Conservation (phyloP, 1,139 yeast genomes). For the Magnusiomyces suaveolens region DNA sequence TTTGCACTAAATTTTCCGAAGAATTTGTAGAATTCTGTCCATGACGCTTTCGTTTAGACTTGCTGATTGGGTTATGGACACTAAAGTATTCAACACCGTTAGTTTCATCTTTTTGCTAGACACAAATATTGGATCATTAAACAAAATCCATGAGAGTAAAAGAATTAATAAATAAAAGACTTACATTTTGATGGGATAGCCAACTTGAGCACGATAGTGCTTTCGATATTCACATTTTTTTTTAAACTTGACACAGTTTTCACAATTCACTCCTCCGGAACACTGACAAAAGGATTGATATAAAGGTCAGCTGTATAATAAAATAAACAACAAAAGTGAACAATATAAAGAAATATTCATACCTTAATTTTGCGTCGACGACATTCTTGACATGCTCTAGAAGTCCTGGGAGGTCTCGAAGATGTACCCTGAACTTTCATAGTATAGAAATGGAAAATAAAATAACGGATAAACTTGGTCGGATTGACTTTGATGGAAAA, state of each 20-base stretch:
- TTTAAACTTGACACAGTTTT: conserved; percentile 21
- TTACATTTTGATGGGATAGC: conserved; percentile 21
- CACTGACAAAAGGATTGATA: conserved; percentile 27
- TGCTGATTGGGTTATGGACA: conserved; percentile 6
- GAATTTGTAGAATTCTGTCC: too few relatives aligned
- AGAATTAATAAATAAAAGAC: too few relatives aligned
- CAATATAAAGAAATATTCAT: background rate
- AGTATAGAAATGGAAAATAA: background rate
- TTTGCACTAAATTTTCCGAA: too few relatives aligned
- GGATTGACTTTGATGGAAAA: too few relatives aligned
- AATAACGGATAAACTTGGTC: too few relatives aligned
- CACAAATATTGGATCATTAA: too few relatives aligned
- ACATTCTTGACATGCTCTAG: conserved; percentile 55
- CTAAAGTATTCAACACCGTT: too few relatives aligned
- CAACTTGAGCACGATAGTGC: conserved; percentile 23
- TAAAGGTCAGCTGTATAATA: background rate
- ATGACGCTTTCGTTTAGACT: background rate
- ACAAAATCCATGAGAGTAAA: too few relatives aligned
- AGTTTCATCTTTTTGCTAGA: too few relatives aligned
- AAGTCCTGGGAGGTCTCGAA: conserved; percentile 19
- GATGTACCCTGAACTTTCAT: background rate
- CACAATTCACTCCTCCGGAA: conserved; percentile 38
- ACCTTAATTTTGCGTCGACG: conserved; percentile 47
- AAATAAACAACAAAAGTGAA: background rate
- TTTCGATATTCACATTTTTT: conserved; percentile 21